Percentiles rank a stretch among this genome's conserved stretches.
Conservation (phyloP, 306 rosid genomes). For the Calophaca sinica region DNA sequence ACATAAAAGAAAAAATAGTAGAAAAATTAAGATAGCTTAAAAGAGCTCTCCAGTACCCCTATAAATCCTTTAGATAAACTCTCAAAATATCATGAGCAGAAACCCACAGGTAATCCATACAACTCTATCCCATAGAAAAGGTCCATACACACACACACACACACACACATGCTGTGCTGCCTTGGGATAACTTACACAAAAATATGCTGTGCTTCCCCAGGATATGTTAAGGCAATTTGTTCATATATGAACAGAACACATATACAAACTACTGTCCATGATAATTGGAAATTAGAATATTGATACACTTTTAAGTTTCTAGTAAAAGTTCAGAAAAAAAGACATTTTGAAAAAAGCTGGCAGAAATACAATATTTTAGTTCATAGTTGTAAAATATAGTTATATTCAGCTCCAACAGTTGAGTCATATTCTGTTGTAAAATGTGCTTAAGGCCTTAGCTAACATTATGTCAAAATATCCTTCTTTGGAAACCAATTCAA, state of each 20-base stretch:
- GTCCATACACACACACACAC: too few relatives aligned
- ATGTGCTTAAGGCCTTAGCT: not conserved
- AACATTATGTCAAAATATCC: conserved; percentile 1
- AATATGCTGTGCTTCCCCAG: not conserved
- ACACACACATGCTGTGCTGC: too few relatives aligned
- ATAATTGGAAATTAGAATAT: not conserved
- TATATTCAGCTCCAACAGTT: not conserved
- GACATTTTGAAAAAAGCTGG: not conserved
- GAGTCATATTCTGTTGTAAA: not conserved
- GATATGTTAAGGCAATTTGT: not conserved
- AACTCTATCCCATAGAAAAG: too few relatives aligned
- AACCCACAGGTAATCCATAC: too few relatives aligned
- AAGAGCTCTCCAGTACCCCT: conserved; percentile 17
- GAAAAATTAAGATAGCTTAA: not conserved
- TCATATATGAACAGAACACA: not conserved
- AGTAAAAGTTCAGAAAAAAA: conserved; percentile 17
- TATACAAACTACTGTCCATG: not conserved
- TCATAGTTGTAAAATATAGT: not conserved
- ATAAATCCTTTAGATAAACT: conserved; percentile 16
- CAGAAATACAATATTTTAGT: not conserved
- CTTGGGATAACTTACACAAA: too few relatives aligned
- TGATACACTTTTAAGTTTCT: not conserved
- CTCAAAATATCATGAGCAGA: not conserved
- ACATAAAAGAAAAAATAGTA: not conserved
- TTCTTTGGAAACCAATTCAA: conserved; percentile 5